These are phyloP conservation scores for Scedosporium dehoogii DNA, from an alignment of 2,329 filamentous ascomycete genomes.

Conservation along the genomic window DNA sequence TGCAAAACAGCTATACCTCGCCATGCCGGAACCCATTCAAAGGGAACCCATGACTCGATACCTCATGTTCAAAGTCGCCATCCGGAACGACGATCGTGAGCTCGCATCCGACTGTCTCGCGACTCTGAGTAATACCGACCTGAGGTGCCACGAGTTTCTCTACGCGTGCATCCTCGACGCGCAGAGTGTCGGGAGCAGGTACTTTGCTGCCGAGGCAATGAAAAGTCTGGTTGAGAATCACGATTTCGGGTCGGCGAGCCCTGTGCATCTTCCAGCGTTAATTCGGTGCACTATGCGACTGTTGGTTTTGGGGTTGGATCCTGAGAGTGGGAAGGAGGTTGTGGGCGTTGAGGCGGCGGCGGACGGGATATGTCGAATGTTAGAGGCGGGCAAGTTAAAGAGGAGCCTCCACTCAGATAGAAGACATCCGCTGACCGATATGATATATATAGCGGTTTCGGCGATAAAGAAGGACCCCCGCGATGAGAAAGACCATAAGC, in stretches of 20 bases:
- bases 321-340: slow-evolving; percentile 11
- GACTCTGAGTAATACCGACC: slow-evolving; percentile 43
- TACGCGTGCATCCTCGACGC: slow-evolving; percentile 76
- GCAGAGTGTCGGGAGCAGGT: slow-evolving; percentile 51
- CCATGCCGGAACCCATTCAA: slow-evolving; percentile 48
- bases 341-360: slow-evolving; percentile 15
- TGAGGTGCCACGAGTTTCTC: slow-evolving; percentile 47
- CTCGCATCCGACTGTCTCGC: slow-evolving; percentile 55
- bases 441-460: slow-evolving; percentile 22
- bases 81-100: slow-evolving; percentile 47
- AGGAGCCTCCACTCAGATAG: background rate
- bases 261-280: slow-evolving; percentile 24
- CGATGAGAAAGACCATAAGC: slow-evolving; percentile 29
- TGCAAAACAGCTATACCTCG: slow-evolving; percentile 44
- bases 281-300: slow-evolving; percentile 43
- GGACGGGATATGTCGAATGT: slow-evolving; percentile 43
- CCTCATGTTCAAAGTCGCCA: slow-evolving; percentile 63
- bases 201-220: slow-evolving; percentile 37
- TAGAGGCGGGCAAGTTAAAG: slow-evolving; percentile 29
- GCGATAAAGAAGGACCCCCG: slow-evolving; percentile 28
- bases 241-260: slow-evolving; percentile 11
- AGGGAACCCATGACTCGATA: slow-evolving; percentile 60
- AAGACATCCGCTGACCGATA: slow-evolving; percentile 8
- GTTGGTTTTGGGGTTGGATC: slow-evolving; percentile 31
- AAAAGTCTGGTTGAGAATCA: slow-evolving; percentile 21